Evolutionary conservation across 352 stramenopile genomes (phyloP), one percentile per base, ranked within the genome.

Genomic region (Globisporangium splendens): DNA sequence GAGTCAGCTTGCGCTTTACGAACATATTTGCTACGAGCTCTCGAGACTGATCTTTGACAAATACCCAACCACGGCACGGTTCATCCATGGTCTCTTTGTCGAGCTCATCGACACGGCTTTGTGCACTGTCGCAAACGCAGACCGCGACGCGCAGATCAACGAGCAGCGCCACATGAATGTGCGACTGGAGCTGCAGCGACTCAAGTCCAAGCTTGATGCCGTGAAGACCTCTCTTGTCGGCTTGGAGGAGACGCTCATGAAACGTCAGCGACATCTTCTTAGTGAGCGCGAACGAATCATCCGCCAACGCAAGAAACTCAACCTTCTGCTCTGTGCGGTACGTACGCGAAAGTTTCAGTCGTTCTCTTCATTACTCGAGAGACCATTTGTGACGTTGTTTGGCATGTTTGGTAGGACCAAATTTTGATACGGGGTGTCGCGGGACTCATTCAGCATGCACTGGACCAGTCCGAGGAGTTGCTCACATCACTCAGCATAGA

Each of bases 21-120:
- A 86, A 46, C 61, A 59, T 7, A 31, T 86, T 20, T 73, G 70
- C 54, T 83, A 72, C 43, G 76, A 86, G 55, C 50, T 82, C 10
- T 62, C 65, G 6, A 68, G 76, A 0, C 67, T 86, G 13, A 50
- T 86, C 13, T 86, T 83, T n/a, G 73, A 83, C 61, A 77, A 78
- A 39, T 86, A 70, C 42, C 76, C 76, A n/a, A 83, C 76, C 3
- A 83, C 76, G 1, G 63, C 73, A 11, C 72, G 70, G 8, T 77
- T 86, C 28, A 56, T 86, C 7, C 75, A 82, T 38, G 73, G 76
- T 1, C 58, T 86, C 20, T 78, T 79, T 24, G 48, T 76, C 4
- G 68, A 79, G 49, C 54, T 83, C 41, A 39, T 69, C 4, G 62
- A 66, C 17, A 62, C 73, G 8, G 54, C 66, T 15, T 24, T 62